Evolutionary conservation across 352 stramenopile species (phyloP).

Genomic region (Phytophthora rubi): DNA sequence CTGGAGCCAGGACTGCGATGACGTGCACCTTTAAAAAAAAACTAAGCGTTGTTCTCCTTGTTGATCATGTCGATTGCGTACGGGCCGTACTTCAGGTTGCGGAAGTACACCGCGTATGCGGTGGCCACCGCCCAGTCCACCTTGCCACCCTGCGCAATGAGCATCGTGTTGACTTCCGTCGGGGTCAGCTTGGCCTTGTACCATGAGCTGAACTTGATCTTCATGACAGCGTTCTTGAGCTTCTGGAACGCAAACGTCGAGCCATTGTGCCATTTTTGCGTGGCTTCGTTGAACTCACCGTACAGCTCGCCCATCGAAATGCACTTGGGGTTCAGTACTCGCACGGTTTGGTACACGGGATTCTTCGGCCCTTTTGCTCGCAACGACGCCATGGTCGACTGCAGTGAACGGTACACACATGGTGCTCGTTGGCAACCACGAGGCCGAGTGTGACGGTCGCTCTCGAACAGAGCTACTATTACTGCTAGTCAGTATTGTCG

Average conservation of each 20-base stretch:
- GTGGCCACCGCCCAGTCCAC: conserved; percentile 10
- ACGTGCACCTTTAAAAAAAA: not conserved
- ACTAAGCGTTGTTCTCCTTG: not conserved
- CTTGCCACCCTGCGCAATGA: conserved; percentile 1
- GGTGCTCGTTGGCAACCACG: too few relatives aligned
- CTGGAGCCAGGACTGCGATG: not conserved
- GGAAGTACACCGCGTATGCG: conserved; percentile 12
- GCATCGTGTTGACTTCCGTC: conserved; percentile 3
- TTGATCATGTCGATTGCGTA: conserved; percentile 8
- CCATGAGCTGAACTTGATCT: conserved; percentile 14
- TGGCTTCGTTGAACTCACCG: too few relatives aligned
- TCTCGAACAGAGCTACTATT: too few relatives aligned
- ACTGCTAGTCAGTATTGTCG: too few relatives aligned
- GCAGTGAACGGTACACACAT: too few relatives aligned
- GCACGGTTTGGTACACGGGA: too few relatives aligned
- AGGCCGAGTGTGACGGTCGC: too few relatives aligned
- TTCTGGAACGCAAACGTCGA: not conserved
- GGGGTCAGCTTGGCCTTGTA: conserved; percentile 4
- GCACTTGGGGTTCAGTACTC: too few relatives aligned
- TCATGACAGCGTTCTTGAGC: conserved; percentile 3
- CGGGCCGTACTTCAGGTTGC: conserved; percentile 14
- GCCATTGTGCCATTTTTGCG: too few relatives aligned
- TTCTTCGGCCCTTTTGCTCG: too few relatives aligned
- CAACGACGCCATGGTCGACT: too few relatives aligned
- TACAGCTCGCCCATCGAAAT: too few relatives aligned